Base-by-base conservation (phyloP, 768 basidiomycete genomes). In the Solioccasus polychromus region DNA sequence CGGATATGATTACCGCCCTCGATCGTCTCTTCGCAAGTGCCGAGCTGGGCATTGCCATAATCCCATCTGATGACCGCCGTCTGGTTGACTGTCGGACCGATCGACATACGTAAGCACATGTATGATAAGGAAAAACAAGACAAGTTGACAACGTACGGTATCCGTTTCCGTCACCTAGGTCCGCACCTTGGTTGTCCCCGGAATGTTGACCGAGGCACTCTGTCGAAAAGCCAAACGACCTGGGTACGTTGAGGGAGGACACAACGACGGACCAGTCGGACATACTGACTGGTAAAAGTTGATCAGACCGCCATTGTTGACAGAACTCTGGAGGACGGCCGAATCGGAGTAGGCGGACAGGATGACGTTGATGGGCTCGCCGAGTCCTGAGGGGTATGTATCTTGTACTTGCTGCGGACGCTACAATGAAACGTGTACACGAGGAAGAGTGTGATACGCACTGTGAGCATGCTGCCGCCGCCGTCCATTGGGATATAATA, bases 1-100 rank as follows among this genome's bases (percentile, higher is more conserved):
- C 92, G 79, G 60, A 92, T 80, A 60, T 96, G 92, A 58, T 88
- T 78, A 6, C 93, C 93, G 2, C 92, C 92, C 53, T 88, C 60
- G 32, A 94, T 76, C 2, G 89, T 88, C 66, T 96, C 92, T 54
- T 77, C 69, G 66, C 93, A 95, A 1, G 92, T 79, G 0, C 93
- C 93, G n/a, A 93, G 64, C 41, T 80, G 70, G 1, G 82, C 78
- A 55, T 95, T 82, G 8, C 80, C 82, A 62, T 89, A 97, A 60
- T 92, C 78, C 78, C 80, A 92, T 28, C 93, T 77, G 20, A 94
- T 80, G n/a, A 85, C 86, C 8, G 82, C 80, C 0, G 86, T 85
- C 62, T 96, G 83, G 62, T 92, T 89, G 48, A 74, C 88, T 91
- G 59, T n/a, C n/a, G n/a, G n/a, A n/a, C n/a, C 17, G 26, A 12